Percentiles rank a stretch among this genome's conserved stretches.
These are phyloP conservation scores for Caryocar brasiliense DNA, from an alignment of 441 rosid species.

Conservation along the genomic window DNA sequence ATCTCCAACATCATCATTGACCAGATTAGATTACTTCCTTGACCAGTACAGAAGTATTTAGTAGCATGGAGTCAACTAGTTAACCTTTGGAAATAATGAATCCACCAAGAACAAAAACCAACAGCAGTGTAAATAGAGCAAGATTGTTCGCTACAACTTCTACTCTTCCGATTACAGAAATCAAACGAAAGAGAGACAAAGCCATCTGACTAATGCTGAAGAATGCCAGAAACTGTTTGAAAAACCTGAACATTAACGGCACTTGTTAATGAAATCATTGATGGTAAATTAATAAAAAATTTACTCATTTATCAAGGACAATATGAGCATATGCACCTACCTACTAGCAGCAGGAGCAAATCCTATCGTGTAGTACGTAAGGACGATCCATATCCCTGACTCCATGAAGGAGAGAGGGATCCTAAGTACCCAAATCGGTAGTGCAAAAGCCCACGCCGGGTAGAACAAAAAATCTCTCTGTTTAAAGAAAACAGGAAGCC, in stretches of 20 bases:
- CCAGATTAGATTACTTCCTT: neutral
- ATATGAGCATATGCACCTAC: slow-evolving; percentile 11
- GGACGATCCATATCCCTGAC: slow-evolving; percentile 51
- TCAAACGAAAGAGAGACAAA: slow-evolving; percentile 50
- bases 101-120: slow-evolving; percentile 58
- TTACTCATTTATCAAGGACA: no score
- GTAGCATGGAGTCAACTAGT: neutral
- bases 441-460: slow-evolving; percentile 60
- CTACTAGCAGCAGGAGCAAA: slow-evolving; percentile 55
- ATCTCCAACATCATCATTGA: no score
- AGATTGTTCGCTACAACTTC: slow-evolving; percentile 43
- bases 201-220: slow-evolving; percentile 51
- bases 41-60: neutral
- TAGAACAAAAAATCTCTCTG: slow-evolving; percentile 55
- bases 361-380: slow-evolving; percentile 62
- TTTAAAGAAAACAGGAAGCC: slow-evolving; percentile 63
- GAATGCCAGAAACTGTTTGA: slow-evolving; percentile 46
- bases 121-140: slow-evolving; percentile 38
- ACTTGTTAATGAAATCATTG: slow-evolving; percentile 1
- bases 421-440: slow-evolving; percentile 53
- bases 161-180: slow-evolving; percentile 55
- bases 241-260: slow-evolving; percentile 32
- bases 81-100: slow-evolving; percentile 49
- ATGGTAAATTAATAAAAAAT: no score
- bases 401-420: slow-evolving; percentile 52